phyloP scores from a whole-genome alignment of 2,329 filamentous ascomycete species.

The Paradendryphiella salina region DNA sequence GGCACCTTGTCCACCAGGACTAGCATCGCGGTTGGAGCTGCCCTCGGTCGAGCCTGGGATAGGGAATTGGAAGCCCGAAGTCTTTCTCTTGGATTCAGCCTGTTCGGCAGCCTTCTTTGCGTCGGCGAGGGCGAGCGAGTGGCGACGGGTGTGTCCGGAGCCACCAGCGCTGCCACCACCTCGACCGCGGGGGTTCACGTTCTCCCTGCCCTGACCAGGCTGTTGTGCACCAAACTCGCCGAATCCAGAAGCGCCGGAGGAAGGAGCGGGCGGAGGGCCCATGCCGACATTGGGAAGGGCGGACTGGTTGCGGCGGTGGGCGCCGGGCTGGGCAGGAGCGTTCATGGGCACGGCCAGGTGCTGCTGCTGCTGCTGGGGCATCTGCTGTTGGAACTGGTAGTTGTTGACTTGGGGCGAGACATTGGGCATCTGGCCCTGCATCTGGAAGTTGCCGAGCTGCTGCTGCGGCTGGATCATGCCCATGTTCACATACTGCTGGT shows the following conservation, averaged over 20 bases:
- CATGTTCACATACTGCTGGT: slow-evolving; percentile 98
- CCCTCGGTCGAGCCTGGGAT: slow-evolving; percentile 66
- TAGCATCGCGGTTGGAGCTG: slow-evolving; percentile 57
- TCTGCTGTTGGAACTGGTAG: slow-evolving; percentile 81
- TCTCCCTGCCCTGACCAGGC: slow-evolving; percentile 64
- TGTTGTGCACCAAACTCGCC: slow-evolving; percentile 73
- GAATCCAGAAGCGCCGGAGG: slow-evolving; percentile 83
- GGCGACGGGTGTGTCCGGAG: slow-evolving; percentile 82
- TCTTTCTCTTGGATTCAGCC: slow-evolving; percentile 94
- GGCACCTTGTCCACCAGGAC: slow-evolving; percentile 55
- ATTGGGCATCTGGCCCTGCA: slow-evolving; percentile 76
- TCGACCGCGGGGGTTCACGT: slow-evolving; percentile 70
- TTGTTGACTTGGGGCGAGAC: slow-evolving; percentile 73
- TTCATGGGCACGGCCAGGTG: slow-evolving; percentile 72
- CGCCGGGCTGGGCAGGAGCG: slow-evolving; percentile 73
- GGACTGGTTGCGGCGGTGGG: slow-evolving; percentile 97
- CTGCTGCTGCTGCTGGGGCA: slow-evolving; percentile 54
- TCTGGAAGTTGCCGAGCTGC: slow-evolving; percentile 61
- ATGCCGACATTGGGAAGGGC: slow-evolving; percentile 90
- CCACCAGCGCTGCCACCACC: slow-evolving; percentile 68
- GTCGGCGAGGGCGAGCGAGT: slow-evolving; percentile 91
- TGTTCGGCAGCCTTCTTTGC: slow-evolving; percentile 97
- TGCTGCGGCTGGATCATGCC: slow-evolving; percentile 89
- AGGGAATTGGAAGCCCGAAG: slow-evolving; percentile 93
- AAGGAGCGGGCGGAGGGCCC: slow-evolving; percentile 89